Evolutionary conservation across 2,329 filamentous ascomycete genomes (phyloP).

Genomic region (Sphaceloma murrayae): DNA sequence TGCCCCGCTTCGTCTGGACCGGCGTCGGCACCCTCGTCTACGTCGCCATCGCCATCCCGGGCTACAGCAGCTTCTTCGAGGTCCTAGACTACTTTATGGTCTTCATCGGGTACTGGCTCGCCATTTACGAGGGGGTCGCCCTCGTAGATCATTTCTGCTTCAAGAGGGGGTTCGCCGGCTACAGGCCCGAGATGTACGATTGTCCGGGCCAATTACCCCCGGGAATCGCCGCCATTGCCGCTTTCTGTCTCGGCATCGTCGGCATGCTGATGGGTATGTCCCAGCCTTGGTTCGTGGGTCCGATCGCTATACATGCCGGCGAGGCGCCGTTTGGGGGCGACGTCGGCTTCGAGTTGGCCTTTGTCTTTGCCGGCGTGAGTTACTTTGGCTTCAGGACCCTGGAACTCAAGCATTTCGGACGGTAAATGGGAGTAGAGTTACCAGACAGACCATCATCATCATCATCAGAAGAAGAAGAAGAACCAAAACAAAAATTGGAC

Average conservation of each 20-base stretch:
- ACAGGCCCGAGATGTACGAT: conserved; percentile 51
- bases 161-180: conserved; percentile 51
- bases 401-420: conserved; percentile 36
- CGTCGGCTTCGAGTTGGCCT: conserved; percentile 52
- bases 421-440: conserved; percentile 18
- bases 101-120: conserved; percentile 57
- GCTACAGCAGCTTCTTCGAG: conserved; percentile 54
- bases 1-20: conserved; percentile 62
- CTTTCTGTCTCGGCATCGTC: conserved; percentile 54
- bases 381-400: conserved; percentile 45
- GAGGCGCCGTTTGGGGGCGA: conserved; percentile 45
- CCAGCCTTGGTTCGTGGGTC: conserved; percentile 58
- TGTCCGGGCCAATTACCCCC: conserved; percentile 49
- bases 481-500: too few species aligned
- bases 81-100: conserved; percentile 62
- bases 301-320: conserved; percentile 53
- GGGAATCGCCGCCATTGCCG: conserved; percentile 52
- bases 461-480: too few species aligned
- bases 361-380: conserved; percentile 46
- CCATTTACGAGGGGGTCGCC: conserved; percentile 60
- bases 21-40: conserved; percentile 53
- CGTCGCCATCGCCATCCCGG: conserved; percentile 60
- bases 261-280: conserved; percentile 63
- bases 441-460: too few species aligned
- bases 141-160: conserved; percentile 61